A percentile compares a stretch with the other conserved stretches of the same genome.
These are phyloP conservation scores for Lathyrus sativus DNA, from an alignment of 306 rosid genomes.

Conservation along the genomic window DNA sequence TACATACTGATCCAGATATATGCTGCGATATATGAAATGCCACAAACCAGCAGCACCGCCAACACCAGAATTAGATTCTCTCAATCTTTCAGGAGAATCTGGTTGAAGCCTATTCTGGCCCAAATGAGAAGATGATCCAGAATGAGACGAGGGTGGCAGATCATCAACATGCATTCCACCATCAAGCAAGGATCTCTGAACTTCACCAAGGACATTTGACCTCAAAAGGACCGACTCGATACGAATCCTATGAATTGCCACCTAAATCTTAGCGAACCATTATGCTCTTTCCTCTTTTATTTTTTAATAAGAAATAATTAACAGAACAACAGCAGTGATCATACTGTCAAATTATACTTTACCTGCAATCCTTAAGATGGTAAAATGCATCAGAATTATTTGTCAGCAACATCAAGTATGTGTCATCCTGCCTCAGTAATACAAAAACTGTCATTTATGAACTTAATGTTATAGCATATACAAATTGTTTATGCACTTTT, in stretches of 20 bases:
- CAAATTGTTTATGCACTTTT: conserved; percentile 26
- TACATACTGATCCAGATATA: conserved; percentile 87
- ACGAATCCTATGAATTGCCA: conserved; percentile 66
- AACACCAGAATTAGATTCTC: conserved; percentile 54
- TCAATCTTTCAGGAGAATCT: conserved; percentile 68
- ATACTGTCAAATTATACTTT: conserved; percentile 33
- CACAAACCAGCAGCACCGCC: conserved; percentile 91
- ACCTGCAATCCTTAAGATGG: conserved; percentile 97
- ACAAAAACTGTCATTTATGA: conserved; percentile 25
- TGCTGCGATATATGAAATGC: conserved; percentile 95
- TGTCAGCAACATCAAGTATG: conserved; percentile 84
- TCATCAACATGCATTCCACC: conserved; percentile 94
- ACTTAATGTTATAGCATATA: conserved; percentile 27
- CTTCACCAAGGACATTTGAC: conserved; percentile 84
- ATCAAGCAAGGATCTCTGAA: conserved; percentile 84
- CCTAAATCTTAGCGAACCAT: conserved; percentile 23
- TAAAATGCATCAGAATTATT: conserved; percentile 85
- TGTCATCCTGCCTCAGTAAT: conserved; percentile 65
- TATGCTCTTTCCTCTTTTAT: conserved; percentile 4
- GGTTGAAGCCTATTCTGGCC: conserved; percentile 59
- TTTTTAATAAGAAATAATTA: conserved; percentile 9
- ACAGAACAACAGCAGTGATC: conserved; percentile 26
- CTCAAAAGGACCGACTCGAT: conserved; percentile 79
- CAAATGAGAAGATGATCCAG: conserved; percentile 60
- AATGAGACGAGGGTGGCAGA: conserved; percentile 64